These are phyloP conservation scores for Acer campestre DNA, from an alignment of 345 rosid species.

Conservation along the genomic window DNA sequence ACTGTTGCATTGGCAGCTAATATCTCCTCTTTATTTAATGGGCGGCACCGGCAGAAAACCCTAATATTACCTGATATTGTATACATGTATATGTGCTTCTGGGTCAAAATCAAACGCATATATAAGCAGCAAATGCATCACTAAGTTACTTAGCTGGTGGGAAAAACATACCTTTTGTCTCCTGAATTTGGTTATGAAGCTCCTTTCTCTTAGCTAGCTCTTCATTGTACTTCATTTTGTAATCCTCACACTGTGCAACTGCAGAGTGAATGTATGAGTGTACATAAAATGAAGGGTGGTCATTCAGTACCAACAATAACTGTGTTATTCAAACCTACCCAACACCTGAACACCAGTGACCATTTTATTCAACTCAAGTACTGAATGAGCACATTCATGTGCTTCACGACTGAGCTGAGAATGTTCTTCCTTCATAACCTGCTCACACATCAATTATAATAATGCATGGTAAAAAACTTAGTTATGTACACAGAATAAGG, in stretches of 20 bases:
- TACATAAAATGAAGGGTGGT: neutral
- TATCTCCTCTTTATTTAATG: conserved; percentile 69
- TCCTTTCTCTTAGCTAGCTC: conserved; percentile 92
- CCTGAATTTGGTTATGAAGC: conserved; percentile 88
- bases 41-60: conserved; percentile 97
- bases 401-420: conserved; percentile 75
- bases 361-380: conserved; percentile 83
- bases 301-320: neutral
- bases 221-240: conserved; percentile 71
- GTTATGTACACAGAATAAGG: neutral
- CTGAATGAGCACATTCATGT: conserved; percentile 75
- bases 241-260: conserved; percentile 94
- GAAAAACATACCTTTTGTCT: conserved; percentile 66
- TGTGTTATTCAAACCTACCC: conserved; percentile 48
- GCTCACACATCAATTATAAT: conserved; percentile 19
- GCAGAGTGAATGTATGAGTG: conserved; percentile 33
- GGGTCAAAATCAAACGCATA: neutral
- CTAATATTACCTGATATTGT: conserved; percentile 80
- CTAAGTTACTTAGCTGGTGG: conserved; percentile 11
- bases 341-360: conserved; percentile 84
- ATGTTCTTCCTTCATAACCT: conserved; percentile 89
- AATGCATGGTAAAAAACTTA: conserved; percentile 4
- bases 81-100: neutral
- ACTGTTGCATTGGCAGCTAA: conserved; percentile 57
- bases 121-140: conserved; percentile 12